Evolutionary conservation across 768 basidiomycete species (phyloP).

Genomic region (Xerocomellus intermedius): DNA sequence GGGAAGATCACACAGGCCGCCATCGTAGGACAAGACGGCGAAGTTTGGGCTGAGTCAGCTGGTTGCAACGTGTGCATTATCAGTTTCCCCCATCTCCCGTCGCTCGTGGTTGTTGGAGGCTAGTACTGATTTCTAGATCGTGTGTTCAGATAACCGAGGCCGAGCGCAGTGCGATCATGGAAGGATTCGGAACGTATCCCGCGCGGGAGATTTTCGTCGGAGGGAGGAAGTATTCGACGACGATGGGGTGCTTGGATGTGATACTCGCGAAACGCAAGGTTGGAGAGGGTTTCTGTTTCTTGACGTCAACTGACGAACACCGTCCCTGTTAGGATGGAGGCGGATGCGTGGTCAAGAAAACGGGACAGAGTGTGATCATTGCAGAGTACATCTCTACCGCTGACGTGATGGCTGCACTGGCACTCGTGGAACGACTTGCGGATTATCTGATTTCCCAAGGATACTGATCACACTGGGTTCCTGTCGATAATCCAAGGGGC

Average conservation of each 20-base stretch:
- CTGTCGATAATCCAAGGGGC: neutral
- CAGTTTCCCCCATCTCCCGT: neutral
- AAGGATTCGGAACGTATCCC: slow-evolving; percentile 21
- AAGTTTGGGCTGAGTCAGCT: slow-evolving; percentile 32
- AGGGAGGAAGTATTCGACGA: slow-evolving; percentile 22
- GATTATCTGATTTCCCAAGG: slow-evolving; percentile 25
- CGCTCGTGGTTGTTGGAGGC: no score
- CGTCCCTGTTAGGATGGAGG: slow-evolving; percentile 12
- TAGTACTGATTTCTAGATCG: neutral
- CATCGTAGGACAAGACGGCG: slow-evolving; percentile 31
- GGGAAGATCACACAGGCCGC: slow-evolving; percentile 77
- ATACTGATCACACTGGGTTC: slow-evolving; percentile 11
- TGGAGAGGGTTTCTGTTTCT: neutral
- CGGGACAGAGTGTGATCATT: slow-evolving; percentile 24
- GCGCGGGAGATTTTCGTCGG: slow-evolving; percentile 23
- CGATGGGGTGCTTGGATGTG: slow-evolving; percentile 29
- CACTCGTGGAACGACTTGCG: slow-evolving; percentile 21
- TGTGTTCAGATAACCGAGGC: slow-evolving; percentile 20
- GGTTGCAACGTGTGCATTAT: slow-evolving; percentile 24
- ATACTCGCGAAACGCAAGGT: slow-evolving; percentile 25
- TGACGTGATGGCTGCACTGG: slow-evolving; percentile 10
- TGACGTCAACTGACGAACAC: neutral
- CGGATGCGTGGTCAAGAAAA: slow-evolving; percentile 28
- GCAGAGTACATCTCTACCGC: slow-evolving; percentile 19
- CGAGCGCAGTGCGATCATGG: slow-evolving; percentile 19